Percentiles rank a stretch among this genome's conserved stretches.
Conservation (phyloP, 139 green algal species). For the Ostreobium quekettii region DNA sequence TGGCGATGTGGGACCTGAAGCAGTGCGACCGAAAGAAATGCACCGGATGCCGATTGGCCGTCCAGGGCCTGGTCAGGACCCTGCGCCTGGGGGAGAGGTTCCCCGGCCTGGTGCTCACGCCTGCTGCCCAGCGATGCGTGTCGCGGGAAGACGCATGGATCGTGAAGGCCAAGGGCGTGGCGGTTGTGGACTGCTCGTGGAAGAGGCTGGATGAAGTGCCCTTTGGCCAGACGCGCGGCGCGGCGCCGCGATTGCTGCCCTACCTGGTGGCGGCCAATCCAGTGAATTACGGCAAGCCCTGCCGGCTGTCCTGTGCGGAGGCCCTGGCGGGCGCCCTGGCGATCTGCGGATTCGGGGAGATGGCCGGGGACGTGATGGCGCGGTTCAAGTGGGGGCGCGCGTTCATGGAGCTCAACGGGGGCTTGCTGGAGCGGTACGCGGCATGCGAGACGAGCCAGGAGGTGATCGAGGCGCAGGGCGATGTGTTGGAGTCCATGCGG, state of each 20-base stretch:
- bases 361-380: conserved; percentile 49
- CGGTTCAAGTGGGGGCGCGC: conserved; percentile 88
- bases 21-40: conserved; percentile 85
- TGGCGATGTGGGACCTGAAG: conserved; percentile 86
- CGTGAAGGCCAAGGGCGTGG: conserved; percentile 69
- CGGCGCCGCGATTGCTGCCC: conserved; percentile 77
- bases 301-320: conserved; percentile 95
- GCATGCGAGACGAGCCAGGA: conserved; percentile 58
- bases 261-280: conserved; percentile 96
- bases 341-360: conserved; percentile 66
- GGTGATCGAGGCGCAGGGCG: conserved; percentile 72
- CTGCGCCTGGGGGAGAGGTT: conserved; percentile 68
- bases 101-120: conserved; percentile 77
- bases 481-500: conserved; percentile 38
- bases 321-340: conserved; percentile 75
- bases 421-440: conserved; percentile 77
- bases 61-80: conserved; percentile 58
- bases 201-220: conserved; percentile 91
- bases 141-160: conserved; percentile 72
- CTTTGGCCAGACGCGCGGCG: conserved; percentile 54
- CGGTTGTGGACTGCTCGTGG: conserved; percentile 98
- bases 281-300: conserved; percentile 90
- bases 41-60: conserved; percentile 58
- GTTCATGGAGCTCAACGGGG: conserved; percentile 82
- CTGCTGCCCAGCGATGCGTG: conserved; percentile 50